Conservation (phyloP, 345 rosid species). For the Gossypium longicalyx region DNA sequence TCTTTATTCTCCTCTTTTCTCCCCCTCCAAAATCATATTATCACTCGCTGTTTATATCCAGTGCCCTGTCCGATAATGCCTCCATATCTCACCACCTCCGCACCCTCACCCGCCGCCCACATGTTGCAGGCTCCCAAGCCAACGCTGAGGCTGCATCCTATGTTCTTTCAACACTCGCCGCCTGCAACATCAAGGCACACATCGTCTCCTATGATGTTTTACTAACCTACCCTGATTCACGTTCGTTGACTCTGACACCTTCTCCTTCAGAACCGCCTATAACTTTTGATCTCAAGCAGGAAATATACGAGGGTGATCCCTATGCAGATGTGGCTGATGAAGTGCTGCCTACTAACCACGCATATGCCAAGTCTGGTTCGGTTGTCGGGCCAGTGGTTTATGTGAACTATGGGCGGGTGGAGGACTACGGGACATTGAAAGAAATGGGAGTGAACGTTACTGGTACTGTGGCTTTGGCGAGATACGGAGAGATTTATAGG, state of each 20-base stretch:
- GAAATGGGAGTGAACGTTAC: constrained; percentile 46
- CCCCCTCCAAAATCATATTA: constrained; percentile 47
- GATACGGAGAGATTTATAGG: constrained; percentile 64
- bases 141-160: constrained; percentile 67
- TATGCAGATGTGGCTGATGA: constrained; percentile 53
- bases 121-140: constrained; percentile 70
- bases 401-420: constrained; percentile 62
- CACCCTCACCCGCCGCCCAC: constrained; percentile 75
- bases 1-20: constrained; percentile 33
- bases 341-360: constrained; percentile 72
- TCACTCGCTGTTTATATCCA: constrained; percentile 52
- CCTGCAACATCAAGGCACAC: constrained; percentile 38
- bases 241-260: constrained; percentile 43
- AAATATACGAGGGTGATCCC: constrained; percentile 55
- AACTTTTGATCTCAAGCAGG: constrained; percentile 44
- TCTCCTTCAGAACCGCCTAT: constrained; percentile 26
- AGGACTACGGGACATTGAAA: constrained; percentile 47
- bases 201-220: constrained; percentile 51
- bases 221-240: constrained; percentile 64
- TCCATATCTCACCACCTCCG: constrained; percentile 57
- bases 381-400: constrained; percentile 53
- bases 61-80: constrained; percentile 54
- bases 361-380: constrained; percentile 64
- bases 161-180: constrained; percentile 46
- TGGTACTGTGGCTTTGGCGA: constrained; percentile 50